A percentile compares a stretch with the other conserved stretches of the same genome.
phyloP scores from a whole-genome alignment of 2,329 filamentous ascomycete genomes.

The Exophiala xenobiotica region DNA sequence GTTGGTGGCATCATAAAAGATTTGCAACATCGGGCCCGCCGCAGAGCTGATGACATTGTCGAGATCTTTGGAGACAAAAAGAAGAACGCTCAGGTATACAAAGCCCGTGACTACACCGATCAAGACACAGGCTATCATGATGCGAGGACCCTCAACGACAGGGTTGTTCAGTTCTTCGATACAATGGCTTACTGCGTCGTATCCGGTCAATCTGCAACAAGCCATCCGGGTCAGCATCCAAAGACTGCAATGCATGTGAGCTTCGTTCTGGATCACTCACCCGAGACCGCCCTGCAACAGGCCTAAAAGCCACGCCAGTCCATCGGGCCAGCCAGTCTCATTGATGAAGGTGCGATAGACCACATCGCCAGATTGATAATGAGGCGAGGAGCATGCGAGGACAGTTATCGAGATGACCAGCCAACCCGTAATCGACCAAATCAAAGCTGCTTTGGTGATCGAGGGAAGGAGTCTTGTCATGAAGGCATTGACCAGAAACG shows the following conservation, averaged over 20 bases:
- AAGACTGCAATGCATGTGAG: too few species aligned
- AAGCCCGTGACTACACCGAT: conserved; percentile 65
- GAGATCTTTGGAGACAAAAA: conserved; percentile 63
- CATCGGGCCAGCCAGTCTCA: conserved; percentile 67
- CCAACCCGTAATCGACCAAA: conserved; percentile 70
- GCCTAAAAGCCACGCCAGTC: conserved; percentile 52
- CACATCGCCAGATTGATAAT: conserved; percentile 63
- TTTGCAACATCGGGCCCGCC: conserved; percentile 61
- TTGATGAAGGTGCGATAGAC: conserved; percentile 62
- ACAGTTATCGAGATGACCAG: conserved; percentile 68
- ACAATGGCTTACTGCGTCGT: conserved; percentile 51
- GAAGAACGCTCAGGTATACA: conserved; percentile 61
- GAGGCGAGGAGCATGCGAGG: conserved; percentile 63
- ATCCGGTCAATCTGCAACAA: conserved; percentile 16
- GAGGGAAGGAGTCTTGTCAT: conserved; percentile 61
- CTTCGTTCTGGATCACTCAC: conserved; percentile 45
- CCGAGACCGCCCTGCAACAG: conserved; percentile 53
- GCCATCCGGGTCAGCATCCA: neutral
- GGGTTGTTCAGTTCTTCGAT: conserved; percentile 51
- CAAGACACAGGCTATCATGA: conserved; percentile 64
- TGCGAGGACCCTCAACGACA: conserved; percentile 59
- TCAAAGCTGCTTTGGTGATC: conserved; percentile 67
- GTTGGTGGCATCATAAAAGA: conserved; percentile 61
- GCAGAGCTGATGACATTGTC: conserved; percentile 55
- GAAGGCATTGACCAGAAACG: conserved; percentile 66